Percentiles rank a stretch among this genome's conserved stretches.
phyloP scores from a whole-genome alignment of 2,329 filamentous ascomycete genomes.

The Epichloe sibirici region DNA sequence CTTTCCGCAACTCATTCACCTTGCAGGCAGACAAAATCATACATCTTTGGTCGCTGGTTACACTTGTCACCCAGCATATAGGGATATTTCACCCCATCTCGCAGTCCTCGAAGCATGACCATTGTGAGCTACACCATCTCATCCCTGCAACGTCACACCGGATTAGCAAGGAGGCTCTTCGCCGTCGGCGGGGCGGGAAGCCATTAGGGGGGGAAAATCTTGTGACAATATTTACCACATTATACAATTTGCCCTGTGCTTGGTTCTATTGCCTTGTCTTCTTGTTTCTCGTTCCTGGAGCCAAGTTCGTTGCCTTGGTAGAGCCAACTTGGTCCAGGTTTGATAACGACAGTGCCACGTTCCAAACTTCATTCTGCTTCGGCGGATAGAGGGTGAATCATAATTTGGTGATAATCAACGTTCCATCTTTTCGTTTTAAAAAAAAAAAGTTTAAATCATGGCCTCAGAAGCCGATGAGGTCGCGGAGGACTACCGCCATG shows the following conservation, averaged over 20 bases:
- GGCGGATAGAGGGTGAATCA: constrained; percentile 1
- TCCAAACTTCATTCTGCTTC: not conserved
- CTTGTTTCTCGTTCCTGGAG: not conserved
- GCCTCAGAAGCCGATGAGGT: constrained; percentile 62
- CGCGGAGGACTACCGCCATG: constrained; percentile 87
- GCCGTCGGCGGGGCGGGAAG: not conserved
- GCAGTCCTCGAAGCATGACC: constrained; percentile 1
- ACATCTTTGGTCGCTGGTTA: not conserved
- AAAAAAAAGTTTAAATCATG: constrained; percentile 24
- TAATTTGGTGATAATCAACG: constrained; percentile 1
- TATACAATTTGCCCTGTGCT: constrained; percentile 3
- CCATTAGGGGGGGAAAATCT: not conserved
- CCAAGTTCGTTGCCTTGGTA: not conserved
- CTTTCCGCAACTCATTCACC: not conserved
- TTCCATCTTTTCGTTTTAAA: constrained; percentile 3
- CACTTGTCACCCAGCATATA: not conserved
- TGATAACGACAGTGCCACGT: constrained; percentile 3
- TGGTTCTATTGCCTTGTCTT: constrained; percentile 2
- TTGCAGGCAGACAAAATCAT: not conserved
- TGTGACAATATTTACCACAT: constrained; percentile 4
- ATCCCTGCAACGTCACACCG: constrained; percentile 1
- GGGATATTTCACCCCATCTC: not conserved
- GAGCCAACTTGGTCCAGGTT: constrained; percentile 1
- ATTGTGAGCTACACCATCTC: constrained; percentile 1
- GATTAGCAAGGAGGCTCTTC: constrained; percentile 2